Percentiles rank a stretch among this genome's conserved stretches.
These are phyloP conservation scores for Xylaria grammica DNA, from an alignment of 495 filamentous ascomycete genomes.

Conservation along the genomic window DNA sequence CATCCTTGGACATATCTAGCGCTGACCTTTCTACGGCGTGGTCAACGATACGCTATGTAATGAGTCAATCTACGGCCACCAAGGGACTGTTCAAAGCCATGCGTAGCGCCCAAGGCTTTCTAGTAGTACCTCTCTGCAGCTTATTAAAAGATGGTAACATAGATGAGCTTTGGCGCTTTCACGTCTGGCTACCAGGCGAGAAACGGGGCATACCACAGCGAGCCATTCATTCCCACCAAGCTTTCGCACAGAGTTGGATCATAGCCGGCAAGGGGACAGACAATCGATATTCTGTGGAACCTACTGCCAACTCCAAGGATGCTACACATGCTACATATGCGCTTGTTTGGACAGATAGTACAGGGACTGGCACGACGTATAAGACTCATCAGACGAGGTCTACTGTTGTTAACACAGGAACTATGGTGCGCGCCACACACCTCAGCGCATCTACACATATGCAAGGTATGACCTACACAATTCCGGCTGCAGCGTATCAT, in stretches of 20 bases:
- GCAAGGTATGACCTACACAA: constrained; percentile 20
- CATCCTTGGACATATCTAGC: too few species aligned
- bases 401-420: constrained; percentile 25
- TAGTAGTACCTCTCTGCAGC: constrained; percentile 35
- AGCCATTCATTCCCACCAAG: constrained; percentile 34
- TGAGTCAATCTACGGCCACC: too few species aligned
- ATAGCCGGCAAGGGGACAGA: constrained; percentile 33
- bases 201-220: constrained; percentile 23
- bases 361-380: constrained; percentile 14
- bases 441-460: constrained; percentile 12
- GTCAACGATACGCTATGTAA: too few species aligned
- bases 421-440: not conserved
- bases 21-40: too few species aligned
- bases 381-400: constrained; percentile 24
- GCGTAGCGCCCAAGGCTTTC: constrained; percentile 33
- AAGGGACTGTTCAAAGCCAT: too few species aligned
- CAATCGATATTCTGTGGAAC: constrained; percentile 16
- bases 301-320: not conserved
- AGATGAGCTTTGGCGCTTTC: constrained; percentile 33
- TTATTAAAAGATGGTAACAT: constrained; percentile 29
- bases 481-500: constrained; percentile 24
- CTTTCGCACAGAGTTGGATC: constrained; percentile 34
- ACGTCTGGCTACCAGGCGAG: constrained; percentile 33
- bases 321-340: constrained; percentile 28
- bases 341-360: constrained; percentile 28